Base-by-base conservation (phyloP, 1,139 yeast genomes). In the Protomyces inouyei region DNA sequence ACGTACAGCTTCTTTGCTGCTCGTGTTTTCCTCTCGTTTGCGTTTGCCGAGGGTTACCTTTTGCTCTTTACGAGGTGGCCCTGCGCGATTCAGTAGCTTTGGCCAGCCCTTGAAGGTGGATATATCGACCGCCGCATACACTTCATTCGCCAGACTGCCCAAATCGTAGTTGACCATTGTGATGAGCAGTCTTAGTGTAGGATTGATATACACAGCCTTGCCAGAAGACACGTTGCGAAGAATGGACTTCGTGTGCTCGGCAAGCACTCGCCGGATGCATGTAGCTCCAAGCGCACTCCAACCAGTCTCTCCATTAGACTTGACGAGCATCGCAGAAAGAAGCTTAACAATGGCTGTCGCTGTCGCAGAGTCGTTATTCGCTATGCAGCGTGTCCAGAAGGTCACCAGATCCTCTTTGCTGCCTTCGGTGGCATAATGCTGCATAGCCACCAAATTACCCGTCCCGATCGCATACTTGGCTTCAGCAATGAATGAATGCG, bases 111-210 rank as follows among this genome's bases (percentile, higher is more conserved):
- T 79, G 51, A 86, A 75, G 4, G 57, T 59, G 8, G 85, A 77
- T 64, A 90, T 78, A 75, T 92, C 97, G 72, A 92, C 86, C 38
- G 80, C 74, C 37, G 86, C 83, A 56, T 85, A 73, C 46, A 91
- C 80, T 25, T 83, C 85, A 64, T 83, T 86, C 0, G 84, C 76
- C 60, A 82, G 73, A 1, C 78, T 73, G 0, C 86, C 85, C 14
- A 80, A 76, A 60, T 79, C 77, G 71, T 79, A 87, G 0, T 73
- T 70, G 14, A 84, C 78, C 36, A 88, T 77, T 63, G 82, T 80
- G 32, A 77, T 77, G 69, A 92, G 74, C 18, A 91, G 71, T 53
- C 81, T 74, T 36, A 90, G 72, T 0, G 82, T 80, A 0, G 95
- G 87, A 64, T 82, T 84, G 0, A 93, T 83, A 10, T 84, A 76